Conservation (phyloP, 805 yeast genomes). For the Ogataea sp. region DNA sequence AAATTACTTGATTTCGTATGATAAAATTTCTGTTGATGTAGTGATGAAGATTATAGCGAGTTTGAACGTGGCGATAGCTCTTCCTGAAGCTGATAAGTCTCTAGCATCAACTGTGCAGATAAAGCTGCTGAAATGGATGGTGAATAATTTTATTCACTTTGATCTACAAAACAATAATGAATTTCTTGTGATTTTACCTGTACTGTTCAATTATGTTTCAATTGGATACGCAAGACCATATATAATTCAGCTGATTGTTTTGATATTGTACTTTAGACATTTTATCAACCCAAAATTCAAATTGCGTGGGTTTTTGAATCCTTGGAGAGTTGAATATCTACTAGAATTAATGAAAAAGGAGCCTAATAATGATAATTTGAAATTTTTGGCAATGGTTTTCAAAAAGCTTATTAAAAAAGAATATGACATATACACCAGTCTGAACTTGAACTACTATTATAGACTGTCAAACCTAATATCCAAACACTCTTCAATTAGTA, state of each 20-base stretch:
- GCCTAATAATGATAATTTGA: neutral
- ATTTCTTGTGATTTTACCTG: slow-evolving; percentile 13
- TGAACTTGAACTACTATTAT: neutral
- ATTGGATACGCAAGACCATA: slow-evolving; percentile 19
- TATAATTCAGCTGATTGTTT: slow-evolving; percentile 13
- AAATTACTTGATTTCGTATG: slow-evolving; percentile 10
- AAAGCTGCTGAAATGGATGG: slow-evolving; percentile 12
- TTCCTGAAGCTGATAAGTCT: neutral
- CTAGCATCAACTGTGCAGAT: slow-evolving; percentile 12
- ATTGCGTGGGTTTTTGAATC: slow-evolving; percentile 11
- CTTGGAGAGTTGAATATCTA: slow-evolving; percentile 13
- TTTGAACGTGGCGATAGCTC: slow-evolving; percentile 13
- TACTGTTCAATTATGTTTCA: slow-evolving; percentile 17
- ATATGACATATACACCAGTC: neutral
- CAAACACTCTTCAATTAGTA: neutral
- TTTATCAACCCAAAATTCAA: slow-evolving; percentile 14
- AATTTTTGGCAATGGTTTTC: slow-evolving; percentile 10
- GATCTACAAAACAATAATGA: slow-evolving; percentile 7
- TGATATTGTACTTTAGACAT: slow-evolving; percentile 10
- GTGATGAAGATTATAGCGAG: slow-evolving; percentile 13
- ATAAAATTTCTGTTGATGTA: slow-evolving; percentile 14
- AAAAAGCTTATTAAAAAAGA: slow-evolving; percentile 3
- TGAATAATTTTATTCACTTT: slow-evolving; percentile 15
- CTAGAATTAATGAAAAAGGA: slow-evolving; percentile 15
- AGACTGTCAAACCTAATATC: neutral